Evolutionary conservation across 768 basidiomycete species (phyloP).

Genomic region (Mycena sanguinolenta): DNA sequence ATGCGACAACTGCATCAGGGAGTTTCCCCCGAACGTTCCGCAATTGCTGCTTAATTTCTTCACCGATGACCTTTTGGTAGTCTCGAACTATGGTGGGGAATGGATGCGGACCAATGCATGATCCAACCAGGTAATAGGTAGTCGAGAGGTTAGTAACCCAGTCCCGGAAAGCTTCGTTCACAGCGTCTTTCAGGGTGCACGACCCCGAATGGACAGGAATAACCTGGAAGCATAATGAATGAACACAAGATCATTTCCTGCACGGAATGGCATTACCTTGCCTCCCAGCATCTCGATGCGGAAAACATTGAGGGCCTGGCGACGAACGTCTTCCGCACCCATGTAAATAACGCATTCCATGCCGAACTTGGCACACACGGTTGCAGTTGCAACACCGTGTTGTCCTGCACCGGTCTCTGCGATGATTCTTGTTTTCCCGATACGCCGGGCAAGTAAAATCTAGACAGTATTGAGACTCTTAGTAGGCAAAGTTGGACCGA

Average conservation of each 20-base stretch:
- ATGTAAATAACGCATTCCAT: constrained; percentile 97
- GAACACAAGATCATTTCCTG: background rate
- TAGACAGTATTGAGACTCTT: constrained; percentile 47
- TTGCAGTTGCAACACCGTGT: constrained; percentile 98
- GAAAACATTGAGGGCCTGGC: constrained; percentile 98
- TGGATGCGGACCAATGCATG: constrained; percentile 97
- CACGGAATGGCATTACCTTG: constrained; percentile 62
- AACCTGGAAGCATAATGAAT: constrained; percentile 66
- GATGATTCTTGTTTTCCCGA: constrained; percentile 97
- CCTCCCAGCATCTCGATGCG: constrained; percentile 97
- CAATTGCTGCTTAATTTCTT: constrained; percentile 94
- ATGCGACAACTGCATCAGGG: constrained; percentile 95
- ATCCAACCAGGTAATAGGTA: constrained; percentile 98
- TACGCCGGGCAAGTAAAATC: constrained; percentile 93
- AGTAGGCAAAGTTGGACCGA: constrained; percentile 11
- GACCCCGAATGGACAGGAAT: constrained; percentile 95
- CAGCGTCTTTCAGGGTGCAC: constrained; percentile 96
- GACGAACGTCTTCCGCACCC: constrained; percentile 96
- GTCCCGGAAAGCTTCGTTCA: constrained; percentile 98
- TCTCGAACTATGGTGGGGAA: constrained; percentile 99
- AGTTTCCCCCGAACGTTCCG: constrained; percentile 81
- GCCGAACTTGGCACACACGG: constrained; percentile 96
- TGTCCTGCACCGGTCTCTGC: constrained; percentile 99
- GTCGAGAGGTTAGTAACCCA: constrained; percentile 97
- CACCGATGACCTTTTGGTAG: constrained; percentile 95